Evolutionary conservation across 495 filamentous ascomycete genomes (phyloP), one percentile per base, ranked within the genome.

Genomic region (Penicillium herquei): DNA sequence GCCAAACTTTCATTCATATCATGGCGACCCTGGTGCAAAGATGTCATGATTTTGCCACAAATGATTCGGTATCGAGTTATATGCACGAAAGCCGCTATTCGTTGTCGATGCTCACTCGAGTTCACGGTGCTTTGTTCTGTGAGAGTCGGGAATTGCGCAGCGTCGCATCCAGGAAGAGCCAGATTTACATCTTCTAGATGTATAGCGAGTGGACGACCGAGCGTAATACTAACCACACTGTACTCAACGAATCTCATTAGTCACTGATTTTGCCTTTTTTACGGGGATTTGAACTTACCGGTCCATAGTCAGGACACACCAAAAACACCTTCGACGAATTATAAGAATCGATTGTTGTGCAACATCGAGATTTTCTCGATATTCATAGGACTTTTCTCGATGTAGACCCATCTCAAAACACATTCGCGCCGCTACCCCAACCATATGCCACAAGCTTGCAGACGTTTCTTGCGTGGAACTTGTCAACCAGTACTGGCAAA

Each of bases 401-500:
- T 68, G 65, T 1, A 68, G 62, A 3, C 65, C 65, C 21, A 68
- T 17, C 37, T 68, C 65, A 55, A 62, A 64, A 37, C 58, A 52
- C 56, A 63, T 68, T 1, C 62, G 59, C 13, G 56, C 62, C 7
- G 65, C 59, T 32, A 68, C 58, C 0, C 65, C 65, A 21, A 68
- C 62, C 16, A 68, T 57, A 39, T 68, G 65, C 65, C 65, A 68
- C 26, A 68, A 39, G 49, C 65, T 68, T 4, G 58, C 56, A 1
- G 62, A 68, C 1, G 62, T 60, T 42, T 65, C 56, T 45, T 65
- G 59, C 3, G 55, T 62, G 9, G 65, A 68, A 35, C 48, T 65
- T n/a, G 50, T 65, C 50, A 59, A 53, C 37, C 62, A 48, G 54
- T 65, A 65, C 42, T 65, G 65, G 26, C 62, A 62, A 4, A 68